Evolutionary conservation across 768 basidiomycete species (phyloP).

Genomic region (Kwoniella mangroviensis): DNA sequence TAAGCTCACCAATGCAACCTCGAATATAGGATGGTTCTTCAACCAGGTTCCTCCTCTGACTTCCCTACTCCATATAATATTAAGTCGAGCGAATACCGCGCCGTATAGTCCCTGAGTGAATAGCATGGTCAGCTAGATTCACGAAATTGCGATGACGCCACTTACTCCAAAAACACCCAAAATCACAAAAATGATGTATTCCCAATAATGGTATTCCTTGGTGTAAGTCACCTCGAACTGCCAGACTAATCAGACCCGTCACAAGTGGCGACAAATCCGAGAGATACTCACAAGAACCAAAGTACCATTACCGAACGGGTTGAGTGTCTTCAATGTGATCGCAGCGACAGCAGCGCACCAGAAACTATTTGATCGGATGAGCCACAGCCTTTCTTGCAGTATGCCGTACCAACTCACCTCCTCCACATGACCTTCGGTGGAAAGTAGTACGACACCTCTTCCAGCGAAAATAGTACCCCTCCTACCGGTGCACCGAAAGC

Average conservation of each 20-base stretch:
- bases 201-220: slow-evolving; percentile 91
- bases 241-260: background rate
- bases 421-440: slow-evolving; percentile 95
- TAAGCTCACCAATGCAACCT: slow-evolving; percentile 75
- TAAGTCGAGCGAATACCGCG: slow-evolving; percentile 76
- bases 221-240: slow-evolving; percentile 54
- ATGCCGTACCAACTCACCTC: slow-evolving; percentile 64
- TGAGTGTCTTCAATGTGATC: slow-evolving; percentile 75
- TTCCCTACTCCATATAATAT: slow-evolving; percentile 83
- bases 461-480: slow-evolving; percentile 65
- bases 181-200: slow-evolving; percentile 80
- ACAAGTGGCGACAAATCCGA: background rate
- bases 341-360: slow-evolving; percentile 86
- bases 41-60: slow-evolving; percentile 83
- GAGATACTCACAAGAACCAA: slow-evolving; percentile 69
- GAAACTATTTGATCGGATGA: slow-evolving; percentile 63
- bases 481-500: slow-evolving; percentile 95
- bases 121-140: slow-evolving; percentile 2
- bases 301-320: slow-evolving; percentile 95
- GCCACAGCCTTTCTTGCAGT: background rate
- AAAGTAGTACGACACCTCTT: slow-evolving; percentile 96
- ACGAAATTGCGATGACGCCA: background rate
- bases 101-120: slow-evolving; percentile 80
- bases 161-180: slow-evolving; percentile 87
- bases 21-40: slow-evolving; percentile 74